Percentiles rank a stretch among this genome's conserved stretches.
These are phyloP conservation scores for Suillus alpinus DNA, from an alignment of 768 basidiomycete species.

Conservation along the genomic window DNA sequence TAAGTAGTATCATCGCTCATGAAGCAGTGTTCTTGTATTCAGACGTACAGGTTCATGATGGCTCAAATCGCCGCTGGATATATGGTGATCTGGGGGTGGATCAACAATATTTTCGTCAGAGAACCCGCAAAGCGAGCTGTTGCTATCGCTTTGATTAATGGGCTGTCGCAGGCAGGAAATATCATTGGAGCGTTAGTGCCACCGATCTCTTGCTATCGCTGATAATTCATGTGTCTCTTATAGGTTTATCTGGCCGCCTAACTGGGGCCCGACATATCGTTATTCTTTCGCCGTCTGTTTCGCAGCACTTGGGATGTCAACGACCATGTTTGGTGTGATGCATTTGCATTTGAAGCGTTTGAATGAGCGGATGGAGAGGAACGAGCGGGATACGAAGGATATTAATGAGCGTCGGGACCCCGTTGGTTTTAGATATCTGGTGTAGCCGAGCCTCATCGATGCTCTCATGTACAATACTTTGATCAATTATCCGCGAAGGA, in stretches of 20 bases:
- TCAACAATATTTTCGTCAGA: slow-evolving; percentile 58
- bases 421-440: slow-evolving; percentile 1
- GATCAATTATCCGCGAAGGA: no score
- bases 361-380: slow-evolving; percentile 36
- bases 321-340: slow-evolving; percentile 46
- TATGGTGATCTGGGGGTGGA: slow-evolving; percentile 52
- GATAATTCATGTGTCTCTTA: no score
- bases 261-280: no score
- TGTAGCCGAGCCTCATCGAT: no score
- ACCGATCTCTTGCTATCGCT: no score
- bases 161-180: no score
- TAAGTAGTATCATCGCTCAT: slow-evolving; percentile 23
- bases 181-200: no score
- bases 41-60: slow-evolving; percentile 57
- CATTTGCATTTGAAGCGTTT: slow-evolving; percentile 37
- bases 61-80: slow-evolving; percentile 67
- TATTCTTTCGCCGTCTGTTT: slow-evolving; percentile 71
- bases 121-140: slow-evolving; percentile 75
- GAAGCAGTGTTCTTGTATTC: not conserved
- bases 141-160: no score
- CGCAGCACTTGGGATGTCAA: slow-evolving; percentile 45
- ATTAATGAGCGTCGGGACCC: not conserved
- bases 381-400: slow-evolving; percentile 20
- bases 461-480: no score
- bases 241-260: no score